Percentiles rank a stretch among this genome's conserved stretches.
These are phyloP conservation scores for Paraphoma chrysanthemicola DNA, from an alignment of 2,329 filamentous ascomycete species.

Conservation along the genomic window DNA sequence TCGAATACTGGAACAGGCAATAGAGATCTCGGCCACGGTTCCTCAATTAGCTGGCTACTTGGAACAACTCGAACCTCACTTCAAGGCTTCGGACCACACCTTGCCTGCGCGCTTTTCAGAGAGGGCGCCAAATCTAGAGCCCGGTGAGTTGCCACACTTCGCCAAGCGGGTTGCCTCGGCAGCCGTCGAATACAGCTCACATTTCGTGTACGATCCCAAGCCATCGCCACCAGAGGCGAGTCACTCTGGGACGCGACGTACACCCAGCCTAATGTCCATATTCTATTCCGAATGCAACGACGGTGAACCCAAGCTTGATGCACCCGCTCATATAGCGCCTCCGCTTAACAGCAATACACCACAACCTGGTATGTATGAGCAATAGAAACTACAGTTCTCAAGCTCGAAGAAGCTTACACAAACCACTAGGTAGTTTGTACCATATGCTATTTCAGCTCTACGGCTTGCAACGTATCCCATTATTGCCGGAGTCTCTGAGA, in stretches of 20 bases:
- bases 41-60: conserved; percentile 31
- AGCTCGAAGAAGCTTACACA: not conserved
- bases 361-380: not conserved
- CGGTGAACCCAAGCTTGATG: not conserved
- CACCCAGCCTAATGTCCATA: not conserved
- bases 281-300: not conserved
- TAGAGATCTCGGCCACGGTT: conserved; percentile 32
- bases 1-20: conserved; percentile 14
- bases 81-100: not conserved
- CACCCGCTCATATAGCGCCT: not conserved
- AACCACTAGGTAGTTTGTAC: conserved; percentile 16
- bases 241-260: not conserved
- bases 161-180: not conserved
- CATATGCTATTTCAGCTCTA: conserved; percentile 31
- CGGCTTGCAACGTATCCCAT: conserved; percentile 11
- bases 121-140: not conserved
- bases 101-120: not conserved
- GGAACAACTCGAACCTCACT: conserved; percentile 6
- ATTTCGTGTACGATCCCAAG: not conserved
- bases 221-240: not conserved
- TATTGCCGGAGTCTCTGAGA: conserved; percentile 17
- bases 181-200: not conserved
- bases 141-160: not conserved
- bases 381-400: not conserved
- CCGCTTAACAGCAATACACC: not conserved